These are phyloP conservation scores for Metarhizium humberi DNA, from an alignment of 2,329 filamentous ascomycete genomes.

Conservation along the genomic window DNA sequence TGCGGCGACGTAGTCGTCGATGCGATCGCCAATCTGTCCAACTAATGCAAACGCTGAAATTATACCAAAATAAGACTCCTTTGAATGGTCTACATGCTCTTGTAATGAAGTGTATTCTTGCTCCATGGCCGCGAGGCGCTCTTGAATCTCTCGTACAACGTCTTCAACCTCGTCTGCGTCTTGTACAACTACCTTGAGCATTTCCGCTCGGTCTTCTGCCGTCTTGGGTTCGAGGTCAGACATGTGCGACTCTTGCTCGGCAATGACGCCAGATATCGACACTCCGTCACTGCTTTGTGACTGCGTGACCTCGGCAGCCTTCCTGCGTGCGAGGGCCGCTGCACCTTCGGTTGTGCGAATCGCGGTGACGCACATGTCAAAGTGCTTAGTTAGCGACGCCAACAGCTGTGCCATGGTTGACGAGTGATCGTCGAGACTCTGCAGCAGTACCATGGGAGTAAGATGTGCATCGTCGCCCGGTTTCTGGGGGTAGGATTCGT, in stretches of 20 bases:
- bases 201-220: conserved; percentile 67
- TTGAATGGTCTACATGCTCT: conserved; percentile 45
- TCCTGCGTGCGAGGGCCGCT: conserved; percentile 57
- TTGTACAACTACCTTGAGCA: conserved; percentile 69
- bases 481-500: conserved; percentile 26
- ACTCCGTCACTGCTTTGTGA: conserved; percentile 38
- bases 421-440: conserved; percentile 61
- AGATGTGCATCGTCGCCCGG: conserved; percentile 21
- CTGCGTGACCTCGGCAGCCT: conserved; percentile 54
- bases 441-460: conserved; percentile 45
- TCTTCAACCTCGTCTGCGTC: conserved; percentile 61
- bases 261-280: conserved; percentile 58
- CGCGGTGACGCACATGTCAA: conserved; percentile 86
- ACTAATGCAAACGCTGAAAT: conserved; percentile 56
- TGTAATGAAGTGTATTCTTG: conserved; percentile 54
- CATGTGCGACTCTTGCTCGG: conserved; percentile 43
- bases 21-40: conserved; percentile 55
- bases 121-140: conserved; percentile 71
- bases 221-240: conserved; percentile 59
- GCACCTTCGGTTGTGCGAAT: conserved; percentile 84
- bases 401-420: conserved; percentile 75
- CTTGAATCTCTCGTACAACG: conserved; percentile 61
- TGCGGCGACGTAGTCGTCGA: conserved; percentile 56
- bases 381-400: conserved; percentile 74
- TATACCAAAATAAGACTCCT: conserved; percentile 45